These are phyloP conservation scores for Apiospora phragmitis DNA, from an alignment of 2,329 filamentous ascomycete species.

Conservation along the genomic window DNA sequence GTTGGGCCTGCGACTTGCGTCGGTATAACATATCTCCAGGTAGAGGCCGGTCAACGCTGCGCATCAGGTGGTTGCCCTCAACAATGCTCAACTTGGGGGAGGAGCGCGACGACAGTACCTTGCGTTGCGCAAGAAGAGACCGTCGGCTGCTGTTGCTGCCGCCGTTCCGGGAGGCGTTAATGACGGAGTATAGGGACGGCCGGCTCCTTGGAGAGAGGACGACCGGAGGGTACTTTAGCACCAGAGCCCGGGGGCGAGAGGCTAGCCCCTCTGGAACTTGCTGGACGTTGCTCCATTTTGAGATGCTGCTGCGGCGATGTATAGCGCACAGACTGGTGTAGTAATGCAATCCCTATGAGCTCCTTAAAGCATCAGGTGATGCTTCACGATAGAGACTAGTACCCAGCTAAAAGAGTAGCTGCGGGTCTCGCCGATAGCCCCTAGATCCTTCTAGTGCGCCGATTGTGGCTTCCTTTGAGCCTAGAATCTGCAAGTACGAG, in stretches of 20 bases:
- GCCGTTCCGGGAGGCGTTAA: constrained; percentile 10
- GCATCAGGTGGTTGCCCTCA: constrained; percentile 36
- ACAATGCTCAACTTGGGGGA: constrained; percentile 32
- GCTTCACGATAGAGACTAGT: not conserved
- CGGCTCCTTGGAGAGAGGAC: not conserved
- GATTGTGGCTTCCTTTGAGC: not conserved
- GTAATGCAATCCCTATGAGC: not conserved
- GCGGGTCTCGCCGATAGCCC: constrained; percentile 7
- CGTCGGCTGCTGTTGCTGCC: not conserved
- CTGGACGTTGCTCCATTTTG: constrained; percentile 1
- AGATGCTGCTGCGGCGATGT: not conserved
- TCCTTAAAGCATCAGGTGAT: not conserved
- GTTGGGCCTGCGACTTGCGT: constrained; percentile 32
- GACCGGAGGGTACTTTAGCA: constrained; percentile 1
- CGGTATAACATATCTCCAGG: constrained; percentile 38
- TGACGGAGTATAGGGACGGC: constrained; percentile 16
- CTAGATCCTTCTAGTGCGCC: not conserved
- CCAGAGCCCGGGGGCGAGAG: not conserved
- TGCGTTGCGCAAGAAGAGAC: constrained; percentile 34
- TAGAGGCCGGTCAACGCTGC: constrained; percentile 39
- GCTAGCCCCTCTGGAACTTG: not conserved
- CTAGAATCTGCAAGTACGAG: not conserved
- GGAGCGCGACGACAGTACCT: constrained; percentile 22
- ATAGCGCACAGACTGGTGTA: constrained; percentile 2
- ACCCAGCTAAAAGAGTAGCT: constrained; percentile 8